Conservation (phyloP, 768 basidiomycete species). For the Amylocystis lapponica region DNA sequence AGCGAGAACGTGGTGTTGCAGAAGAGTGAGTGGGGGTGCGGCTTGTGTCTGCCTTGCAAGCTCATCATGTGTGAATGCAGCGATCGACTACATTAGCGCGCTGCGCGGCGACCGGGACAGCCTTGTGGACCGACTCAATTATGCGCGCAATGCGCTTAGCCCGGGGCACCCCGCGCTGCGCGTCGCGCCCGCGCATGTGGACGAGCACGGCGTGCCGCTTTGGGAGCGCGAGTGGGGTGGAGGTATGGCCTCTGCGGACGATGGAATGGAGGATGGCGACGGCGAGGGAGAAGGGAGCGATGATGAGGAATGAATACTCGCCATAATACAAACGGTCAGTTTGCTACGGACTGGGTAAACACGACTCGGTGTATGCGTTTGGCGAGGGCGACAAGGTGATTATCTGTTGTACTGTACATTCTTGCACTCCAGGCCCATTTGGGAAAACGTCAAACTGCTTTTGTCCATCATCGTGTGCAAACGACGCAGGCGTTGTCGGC, state of each 20-base stretch:
- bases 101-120: slow-evolving; percentile 55
- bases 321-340: too few relatives aligned
- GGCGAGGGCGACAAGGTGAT: too few relatives aligned
- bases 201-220: slow-evolving; percentile 33
- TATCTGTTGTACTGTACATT: too few relatives aligned
- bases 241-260: slow-evolving; percentile 45
- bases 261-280: slow-evolving; percentile 45
- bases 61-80: slow-evolving; percentile 33
- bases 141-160: slow-evolving; percentile 52
- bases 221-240: slow-evolving; percentile 89
- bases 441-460: too few relatives aligned
- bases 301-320: slow-evolving; percentile 14
- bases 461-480: too few relatives aligned
- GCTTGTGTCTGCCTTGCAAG: not conserved
- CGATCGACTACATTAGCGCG: slow-evolving; percentile 78
- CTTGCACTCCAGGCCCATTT: too few relatives aligned
- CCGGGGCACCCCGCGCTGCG: slow-evolving; percentile 53
- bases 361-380: too few relatives aligned
- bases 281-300: slow-evolving; percentile 26
- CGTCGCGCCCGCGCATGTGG: slow-evolving; percentile 20
- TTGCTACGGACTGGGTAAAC: too few relatives aligned
- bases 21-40: slow-evolving; percentile 58
- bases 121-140: slow-evolving; percentile 53
- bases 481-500: too few relatives aligned
- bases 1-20: slow-evolving; percentile 87